Percentiles rank a stretch among this genome's conserved stretches.
These are phyloP conservation scores for Naegleria fowleri DNA, from an alignment of 208 protist species.

Conservation along the genomic window DNA sequence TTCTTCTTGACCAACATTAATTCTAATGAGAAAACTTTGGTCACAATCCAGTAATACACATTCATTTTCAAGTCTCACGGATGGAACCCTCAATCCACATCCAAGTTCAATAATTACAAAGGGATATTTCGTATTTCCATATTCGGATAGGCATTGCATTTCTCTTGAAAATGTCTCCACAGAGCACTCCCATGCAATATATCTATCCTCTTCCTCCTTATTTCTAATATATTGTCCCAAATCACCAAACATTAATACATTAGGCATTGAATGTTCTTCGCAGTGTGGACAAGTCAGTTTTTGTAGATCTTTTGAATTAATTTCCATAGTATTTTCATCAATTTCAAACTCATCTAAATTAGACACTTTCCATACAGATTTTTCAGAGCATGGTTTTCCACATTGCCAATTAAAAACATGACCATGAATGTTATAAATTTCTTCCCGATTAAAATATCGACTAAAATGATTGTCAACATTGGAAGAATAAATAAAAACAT, in stretches of 20 bases:
- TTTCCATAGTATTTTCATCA: not conserved
- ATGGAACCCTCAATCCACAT: slow-evolving; percentile 30
- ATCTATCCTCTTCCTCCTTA: not conserved
- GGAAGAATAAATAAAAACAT: slow-evolving; percentile 42
- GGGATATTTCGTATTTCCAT: not conserved
- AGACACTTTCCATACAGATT: not conserved
- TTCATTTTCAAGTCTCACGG: not conserved
- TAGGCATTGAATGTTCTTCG: not conserved
- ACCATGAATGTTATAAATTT: slow-evolving; percentile 44
- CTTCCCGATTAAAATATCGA: slow-evolving; percentile 15
- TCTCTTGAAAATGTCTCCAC: slow-evolving; percentile 15
- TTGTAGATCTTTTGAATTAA: not conserved
- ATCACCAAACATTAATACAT: slow-evolving; percentile 36
- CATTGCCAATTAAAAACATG: slow-evolving; percentile 44
- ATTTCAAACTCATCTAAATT: not conserved
- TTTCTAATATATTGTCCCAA: not conserved
- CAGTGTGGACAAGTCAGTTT: not conserved
- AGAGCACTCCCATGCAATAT: slow-evolving; percentile 24
- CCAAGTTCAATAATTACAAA: slow-evolving; percentile 32
- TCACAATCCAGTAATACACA: not conserved
- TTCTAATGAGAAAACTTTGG: not conserved
- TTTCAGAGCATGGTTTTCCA: not conserved
- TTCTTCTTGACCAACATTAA: not conserved
- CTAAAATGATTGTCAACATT: slow-evolving; percentile 43
- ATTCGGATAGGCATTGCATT: not conserved